phyloP scores from a whole-genome alignment of 306 rosid species.

The Cucumis cinereus region DNA sequence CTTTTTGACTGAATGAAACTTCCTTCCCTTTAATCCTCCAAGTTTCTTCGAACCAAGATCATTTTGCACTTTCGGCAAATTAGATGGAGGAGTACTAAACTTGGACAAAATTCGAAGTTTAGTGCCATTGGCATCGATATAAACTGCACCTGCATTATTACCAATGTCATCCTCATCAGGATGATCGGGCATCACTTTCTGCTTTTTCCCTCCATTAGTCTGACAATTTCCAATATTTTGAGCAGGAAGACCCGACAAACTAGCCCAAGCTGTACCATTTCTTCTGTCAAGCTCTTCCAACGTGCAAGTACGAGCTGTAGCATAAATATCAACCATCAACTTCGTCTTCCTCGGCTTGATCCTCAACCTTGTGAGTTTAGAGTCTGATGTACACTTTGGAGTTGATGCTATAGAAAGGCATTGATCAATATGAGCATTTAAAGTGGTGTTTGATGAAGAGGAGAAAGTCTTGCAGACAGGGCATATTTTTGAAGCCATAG shows the following conservation, averaged over 20 bases:
- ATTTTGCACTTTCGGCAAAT: constrained; percentile 14
- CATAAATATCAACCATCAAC: constrained; percentile 46
- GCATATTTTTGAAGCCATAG: constrained; percentile 46
- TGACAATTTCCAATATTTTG: constrained; percentile 21
- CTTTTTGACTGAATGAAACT: constrained; percentile 28
- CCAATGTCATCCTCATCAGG: constrained; percentile 23
- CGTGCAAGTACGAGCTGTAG: constrained; percentile 34
- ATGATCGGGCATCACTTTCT: constrained; percentile 11
- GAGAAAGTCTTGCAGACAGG: constrained; percentile 58
- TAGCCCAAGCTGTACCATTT: constrained; percentile 46
- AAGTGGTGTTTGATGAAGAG: constrained; percentile 47
- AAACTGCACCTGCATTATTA: constrained; percentile 35
- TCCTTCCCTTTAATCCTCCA: constrained; percentile 25
- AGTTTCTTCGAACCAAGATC: constrained; percentile 25
- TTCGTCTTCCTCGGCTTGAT: constrained; percentile 44
- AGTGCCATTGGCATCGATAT: constrained; percentile 41
- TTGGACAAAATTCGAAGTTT: constrained; percentile 43
- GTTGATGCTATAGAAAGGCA: constrained; percentile 45
- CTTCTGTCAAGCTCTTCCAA: constrained; percentile 48
- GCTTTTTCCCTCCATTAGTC: constrained; percentile 24
- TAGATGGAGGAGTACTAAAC: constrained; percentile 18
- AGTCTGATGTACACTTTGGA: constrained; percentile 29
- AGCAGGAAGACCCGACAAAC: constrained; percentile 22
- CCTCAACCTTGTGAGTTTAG: constrained; percentile 28
- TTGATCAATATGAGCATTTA: constrained; percentile 58